phyloP scores from a whole-genome alignment of 2,329 filamentous ascomycete genomes.

The Fusarium foetens region DNA sequence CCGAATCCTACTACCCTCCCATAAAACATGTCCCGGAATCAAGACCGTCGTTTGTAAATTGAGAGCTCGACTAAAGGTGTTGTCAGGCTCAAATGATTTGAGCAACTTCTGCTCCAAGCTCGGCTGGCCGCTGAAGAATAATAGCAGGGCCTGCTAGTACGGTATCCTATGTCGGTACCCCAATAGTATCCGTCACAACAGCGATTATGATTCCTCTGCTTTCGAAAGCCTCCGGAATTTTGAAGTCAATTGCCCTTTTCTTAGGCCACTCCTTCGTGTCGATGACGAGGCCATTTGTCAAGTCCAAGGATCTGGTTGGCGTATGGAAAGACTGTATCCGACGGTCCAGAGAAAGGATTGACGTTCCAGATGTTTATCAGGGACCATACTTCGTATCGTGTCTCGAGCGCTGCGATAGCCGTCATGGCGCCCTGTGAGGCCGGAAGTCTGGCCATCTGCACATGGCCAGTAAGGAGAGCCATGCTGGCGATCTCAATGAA shows the following conservation, averaged over 20 bases:
- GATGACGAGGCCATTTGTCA: neutral
- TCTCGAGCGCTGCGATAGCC: neutral
- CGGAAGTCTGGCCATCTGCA: neutral
- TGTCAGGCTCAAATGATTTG: accelerated
- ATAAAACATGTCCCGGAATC: no score
- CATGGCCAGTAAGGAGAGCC: neutral
- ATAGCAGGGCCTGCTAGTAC: no score
- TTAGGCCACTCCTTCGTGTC: neutral
- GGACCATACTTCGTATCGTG: neutral
- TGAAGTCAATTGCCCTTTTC: neutral
- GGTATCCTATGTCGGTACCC: neutral
- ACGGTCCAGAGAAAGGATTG: neutral
- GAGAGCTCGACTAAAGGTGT: no score
- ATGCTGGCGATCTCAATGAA: neutral
- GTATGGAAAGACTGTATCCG: neutral
- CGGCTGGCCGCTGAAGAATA: neutral
- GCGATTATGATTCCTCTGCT: neutral
- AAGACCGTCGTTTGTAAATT: no score
- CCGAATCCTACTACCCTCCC: no score
- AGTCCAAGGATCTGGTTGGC: neutral
- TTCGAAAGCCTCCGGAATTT: neutral
- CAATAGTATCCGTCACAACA: neutral
- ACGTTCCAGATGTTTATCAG: neutral
- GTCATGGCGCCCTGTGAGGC: neutral
- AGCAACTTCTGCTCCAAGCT: neutral